Evolutionary conservation across 805 yeast species (phyloP), one percentile per base, ranked within the genome.

Genomic region (Hanseniaspora hatyaiensis): DNA sequence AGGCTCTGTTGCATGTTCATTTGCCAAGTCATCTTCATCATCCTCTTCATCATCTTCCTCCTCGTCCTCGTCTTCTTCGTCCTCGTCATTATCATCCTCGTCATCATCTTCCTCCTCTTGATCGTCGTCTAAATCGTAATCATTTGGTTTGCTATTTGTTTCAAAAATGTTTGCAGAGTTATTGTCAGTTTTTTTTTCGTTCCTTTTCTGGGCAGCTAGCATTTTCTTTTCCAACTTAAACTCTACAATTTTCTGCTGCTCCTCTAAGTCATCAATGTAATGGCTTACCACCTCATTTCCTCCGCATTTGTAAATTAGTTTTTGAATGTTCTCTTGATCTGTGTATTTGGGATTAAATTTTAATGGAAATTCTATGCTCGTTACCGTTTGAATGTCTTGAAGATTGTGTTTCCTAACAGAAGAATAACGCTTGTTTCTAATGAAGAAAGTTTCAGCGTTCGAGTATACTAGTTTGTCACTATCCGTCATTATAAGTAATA

Each of bases 321-420:
- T 71, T 16, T 70, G 72, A 0, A 74, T 64, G 58, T 87, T 71
- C 32, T 70, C 52, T n/a, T 51, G 58, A 9, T 52, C 48, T 3
- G 56, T 28, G 12, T 59, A 69, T 6, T 88, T 88, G 15, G 40
- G 8, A 19, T 41, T 48, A 39, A 42, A 48, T 18, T 71, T 69
- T 26, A 86, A 63, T 0, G 96, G 96, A 51, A 82, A 70, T 57
- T 88, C 96, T 15, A 88, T 73, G 2, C 88, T 74, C 4, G 82
- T 70, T 20, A 77, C 77, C 54, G 78, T 77, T 8, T 94, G 92
- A 1, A 83, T 70, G 54, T 83, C 92, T 31, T 48, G 46, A 57
- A 84, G 62, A 9, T 82, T 72, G 57, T 72, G 73, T 53, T 72
- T 74, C 40, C 71, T 69, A 1, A 83, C 84, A 16, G 55, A 15